A percentile compares a stretch with the other conserved stretches of the same genome.
Conservation (phyloP, 2,329 filamentous ascomycete genomes). For the Aureobasidium sp. region DNA sequence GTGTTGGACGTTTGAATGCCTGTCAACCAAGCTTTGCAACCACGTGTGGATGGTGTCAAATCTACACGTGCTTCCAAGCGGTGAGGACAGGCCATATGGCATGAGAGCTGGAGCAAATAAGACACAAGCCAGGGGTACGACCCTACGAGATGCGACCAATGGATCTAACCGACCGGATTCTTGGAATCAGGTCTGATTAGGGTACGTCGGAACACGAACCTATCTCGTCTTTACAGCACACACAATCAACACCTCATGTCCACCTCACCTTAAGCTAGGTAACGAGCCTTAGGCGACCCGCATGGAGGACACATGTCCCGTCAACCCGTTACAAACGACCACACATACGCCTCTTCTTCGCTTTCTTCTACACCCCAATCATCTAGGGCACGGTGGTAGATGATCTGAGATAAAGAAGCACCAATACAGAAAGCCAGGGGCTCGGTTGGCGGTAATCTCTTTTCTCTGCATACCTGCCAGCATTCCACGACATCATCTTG, state of each 20-base stretch:
- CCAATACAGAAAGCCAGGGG: constrained; percentile 1
- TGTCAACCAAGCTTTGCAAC: constrained; percentile 5
- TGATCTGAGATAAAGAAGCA: not conserved
- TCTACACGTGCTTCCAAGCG: not conserved
- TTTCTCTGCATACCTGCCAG: not conserved
- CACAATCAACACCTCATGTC: not conserved
- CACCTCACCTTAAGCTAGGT: not conserved
- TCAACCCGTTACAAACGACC: not conserved
- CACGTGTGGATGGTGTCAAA: not conserved
- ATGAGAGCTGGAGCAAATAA: not conserved
- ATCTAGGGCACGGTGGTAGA: not conserved
- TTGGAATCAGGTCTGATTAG: not conserved
- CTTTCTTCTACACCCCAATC: not conserved
- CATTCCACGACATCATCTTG: not conserved
- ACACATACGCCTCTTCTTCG: not conserved
- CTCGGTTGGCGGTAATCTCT: constrained; percentile 5
- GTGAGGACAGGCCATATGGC: not conserved
- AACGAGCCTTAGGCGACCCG: not conserved
- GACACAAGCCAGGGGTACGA: not conserved
- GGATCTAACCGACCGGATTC: not conserved
- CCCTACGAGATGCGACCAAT: not conserved
- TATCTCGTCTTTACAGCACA: not conserved
- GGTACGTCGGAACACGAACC: not conserved
- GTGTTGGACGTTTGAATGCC: not conserved
- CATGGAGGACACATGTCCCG: not conserved